A percentile compares a stretch with the other conserved stretches of the same genome.
These are phyloP conservation scores for Excoecaria agallocha DNA, from an alignment of 345 rosid species.

Conservation along the genomic window DNA sequence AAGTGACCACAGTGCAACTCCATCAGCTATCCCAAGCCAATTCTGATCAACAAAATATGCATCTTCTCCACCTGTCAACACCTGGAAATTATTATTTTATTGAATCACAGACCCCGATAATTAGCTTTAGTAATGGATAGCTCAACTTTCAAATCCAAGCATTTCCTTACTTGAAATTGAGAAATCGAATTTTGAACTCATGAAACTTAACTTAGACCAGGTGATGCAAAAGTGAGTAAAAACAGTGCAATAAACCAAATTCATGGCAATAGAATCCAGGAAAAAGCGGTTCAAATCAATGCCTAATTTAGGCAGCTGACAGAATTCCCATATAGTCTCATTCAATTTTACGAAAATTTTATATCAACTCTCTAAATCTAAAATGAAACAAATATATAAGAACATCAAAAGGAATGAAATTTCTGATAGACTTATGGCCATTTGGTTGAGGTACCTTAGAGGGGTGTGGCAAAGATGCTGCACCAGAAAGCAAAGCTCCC, in stretches of 20 bases:
- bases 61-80: conserved; percentile 79
- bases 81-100: conserved; percentile 75
- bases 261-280: background rate
- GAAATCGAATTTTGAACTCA: background rate
- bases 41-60: conserved; percentile 58
- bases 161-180: background rate
- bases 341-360: background rate
- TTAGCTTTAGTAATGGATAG: conserved; percentile 11
- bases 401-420: background rate
- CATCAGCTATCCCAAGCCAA: conserved; percentile 85
- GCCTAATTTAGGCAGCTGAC: background rate
- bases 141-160: background rate
- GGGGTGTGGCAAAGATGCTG: conserved; percentile 52
- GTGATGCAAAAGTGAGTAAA: background rate
- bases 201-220: background rate
- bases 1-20: conserved; percentile 70
- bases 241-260: background rate
- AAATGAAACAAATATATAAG: background rate
- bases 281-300: background rate
- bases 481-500: conserved; percentile 53
- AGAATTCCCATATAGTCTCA: background rate
- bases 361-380: background rate
- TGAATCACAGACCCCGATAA: conserved; percentile 41
- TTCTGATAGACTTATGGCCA: background rate
- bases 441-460: conserved; percentile 44